Base-by-base conservation (phyloP, 2,329 filamentous ascomycete genomes). In the Aspergillus terreus region DNA sequence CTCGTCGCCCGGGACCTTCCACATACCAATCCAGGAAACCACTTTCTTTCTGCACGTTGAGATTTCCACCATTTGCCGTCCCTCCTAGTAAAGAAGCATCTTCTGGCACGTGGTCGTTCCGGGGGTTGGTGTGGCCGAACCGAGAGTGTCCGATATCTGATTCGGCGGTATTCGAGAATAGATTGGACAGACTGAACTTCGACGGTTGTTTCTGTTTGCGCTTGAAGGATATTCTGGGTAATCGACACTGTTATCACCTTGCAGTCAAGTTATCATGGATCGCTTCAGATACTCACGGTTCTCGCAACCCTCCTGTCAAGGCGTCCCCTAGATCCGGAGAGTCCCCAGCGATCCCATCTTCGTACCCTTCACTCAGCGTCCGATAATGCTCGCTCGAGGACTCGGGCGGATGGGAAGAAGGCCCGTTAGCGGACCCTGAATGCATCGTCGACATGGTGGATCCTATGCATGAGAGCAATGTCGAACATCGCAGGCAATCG, bases 1-100 rank as follows among this genome's bases (percentile, higher is more conserved):
- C 92, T 65, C 94, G 84, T 48, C 90, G 83, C 1, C 92, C 92
- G 0, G 90, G 91, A 1, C 90, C 91, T 71, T 96, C 92, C 44
- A 87, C 81, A 67, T 95, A 88, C 92, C 92, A 97, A 70, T 97
- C 92, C 15, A 74, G 57, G 25, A 71, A 63, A 1, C 59, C 68
- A 3, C 71, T 72, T 41, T 75, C 70, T 59, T 77, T 78, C 35
- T 65, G 58, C 5, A 58, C 51, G 38, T 67, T 63, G 10, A 63
- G 27, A 35, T 62, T 64, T 9, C 60, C 48, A 33, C 58, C 62
- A 30, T 61, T 46, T 14, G 62, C 54, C 6, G 53, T 57, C 30
- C 59, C 53, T 25, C 63, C 56, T n/a, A 62, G 54, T 4, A 63
- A 57, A 30, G 65, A 63, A 27, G 58, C 58, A 47, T 62, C 62